These are phyloP conservation scores for Chlorella sp. DNA, from an alignment of 139 green algal genomes.

Conservation along the genomic window DNA sequence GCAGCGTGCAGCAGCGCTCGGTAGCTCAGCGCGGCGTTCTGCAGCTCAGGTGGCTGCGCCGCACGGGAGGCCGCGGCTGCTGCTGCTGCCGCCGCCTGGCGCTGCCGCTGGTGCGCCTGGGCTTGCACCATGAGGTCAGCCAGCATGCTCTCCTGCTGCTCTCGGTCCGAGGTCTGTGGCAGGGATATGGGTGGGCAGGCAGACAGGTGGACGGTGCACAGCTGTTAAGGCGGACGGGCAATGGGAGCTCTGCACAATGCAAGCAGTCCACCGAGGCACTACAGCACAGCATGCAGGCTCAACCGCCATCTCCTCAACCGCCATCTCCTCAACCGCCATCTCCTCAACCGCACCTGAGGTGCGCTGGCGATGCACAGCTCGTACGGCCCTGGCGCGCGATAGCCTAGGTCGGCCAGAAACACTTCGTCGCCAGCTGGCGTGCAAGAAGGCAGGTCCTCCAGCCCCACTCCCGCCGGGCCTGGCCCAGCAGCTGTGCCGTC, in stretches of 20 bases:
- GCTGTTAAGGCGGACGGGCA: not conserved
- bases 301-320: not conserved
- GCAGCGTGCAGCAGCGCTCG: slow-evolving; percentile 15
- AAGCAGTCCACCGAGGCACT: not conserved
- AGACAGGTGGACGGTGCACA: not conserved
- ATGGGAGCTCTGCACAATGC: not conserved
- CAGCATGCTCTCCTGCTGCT: slow-evolving; percentile 29
- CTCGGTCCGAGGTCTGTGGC: slow-evolving; percentile 1
- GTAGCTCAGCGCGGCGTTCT: not conserved
- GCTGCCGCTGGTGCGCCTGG: not conserved
- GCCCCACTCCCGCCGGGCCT: not conserved
- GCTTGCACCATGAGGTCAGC: not conserved
- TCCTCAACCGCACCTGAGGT: not conserved
- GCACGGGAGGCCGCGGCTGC: not conserved
- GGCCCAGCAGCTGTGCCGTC: too few species aligned
- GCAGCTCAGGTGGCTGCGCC: not conserved
- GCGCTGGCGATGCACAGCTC: slow-evolving; percentile 23
- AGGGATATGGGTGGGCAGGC: too few species aligned
- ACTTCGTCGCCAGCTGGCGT: slow-evolving; percentile 24
- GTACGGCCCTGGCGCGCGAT: slow-evolving; percentile 19
- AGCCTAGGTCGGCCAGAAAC: slow-evolving; percentile 23
- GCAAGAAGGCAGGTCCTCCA: slow-evolving; percentile 6
- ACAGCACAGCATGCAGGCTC: not conserved
- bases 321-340: not conserved
- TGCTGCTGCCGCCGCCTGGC: not conserved